Evolutionary conservation across 768 basidiomycete species (phyloP), one percentile per base, ranked within the genome.

Genomic region (Megacollybia marginata): DNA sequence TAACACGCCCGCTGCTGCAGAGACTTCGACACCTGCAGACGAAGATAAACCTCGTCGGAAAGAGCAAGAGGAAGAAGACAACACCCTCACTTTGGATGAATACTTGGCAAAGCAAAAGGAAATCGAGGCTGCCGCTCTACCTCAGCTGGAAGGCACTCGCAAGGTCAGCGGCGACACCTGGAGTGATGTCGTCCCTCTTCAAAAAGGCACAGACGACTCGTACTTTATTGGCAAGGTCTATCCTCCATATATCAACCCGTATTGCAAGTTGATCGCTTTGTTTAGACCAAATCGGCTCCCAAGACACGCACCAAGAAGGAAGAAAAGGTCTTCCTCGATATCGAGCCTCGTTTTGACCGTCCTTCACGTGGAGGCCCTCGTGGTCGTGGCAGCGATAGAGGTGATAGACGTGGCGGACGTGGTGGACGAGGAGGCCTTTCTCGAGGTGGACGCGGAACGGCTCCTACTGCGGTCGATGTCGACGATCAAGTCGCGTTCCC

Each of bases 151-250:
- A 65, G 67, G 66, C 35, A 70, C 78, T 51, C 81, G 85, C 62
- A 79, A 84, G 67, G 91, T 85, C 59, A 88, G 90, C 65, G 91
- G 92, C 50, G 88, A 88, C 52, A 80, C 78, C 31, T 88, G 85
- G 79, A 83, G 85, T 63, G 85, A 83, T 63, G 82, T 75, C 51
- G 76, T 84, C 52, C 75, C 75, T 51, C 67, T 89, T 57, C 64
- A 70, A 61, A 88, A 83, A 66, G 72, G 73, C 53, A 83, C 86
- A 36, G 82, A 83, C 54, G 77, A 78, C 53, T 69, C 80, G 45
- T 94, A 93, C 76, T 93, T 87, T 69, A 79, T 83, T 53, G 89
- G 91, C 68, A 95, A 96, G 88, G 95, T 93, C 55, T 40, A 73
- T 62, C 32, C 33, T 45, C 8, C 43, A 33, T 44, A n/a, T n/a